Evolutionary conservation across 73 alveolate species (phyloP).

Genomic region (Paraurostyla sp.): DNA sequence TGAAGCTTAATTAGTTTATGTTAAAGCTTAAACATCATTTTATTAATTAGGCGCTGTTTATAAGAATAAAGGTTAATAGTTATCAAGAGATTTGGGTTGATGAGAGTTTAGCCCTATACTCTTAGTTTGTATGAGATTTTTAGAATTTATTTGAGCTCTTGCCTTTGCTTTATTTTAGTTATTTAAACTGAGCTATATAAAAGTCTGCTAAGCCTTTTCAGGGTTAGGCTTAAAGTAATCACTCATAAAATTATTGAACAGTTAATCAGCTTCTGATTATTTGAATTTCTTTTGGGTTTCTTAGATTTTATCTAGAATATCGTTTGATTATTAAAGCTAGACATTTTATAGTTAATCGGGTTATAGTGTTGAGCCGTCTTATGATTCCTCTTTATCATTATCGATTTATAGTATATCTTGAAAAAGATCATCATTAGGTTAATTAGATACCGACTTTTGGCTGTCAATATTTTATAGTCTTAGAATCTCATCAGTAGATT

Average conservation of each 20-base stretch:
- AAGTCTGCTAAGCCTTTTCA: neutral
- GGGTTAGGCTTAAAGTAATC: neutral
- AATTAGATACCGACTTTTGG: neutral
- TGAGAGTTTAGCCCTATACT: no score
- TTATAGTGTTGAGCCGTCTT: no score
- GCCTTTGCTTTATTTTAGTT: constrained; percentile 4
- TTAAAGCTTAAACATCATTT: no score
- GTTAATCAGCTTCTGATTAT: constrained; percentile 3
- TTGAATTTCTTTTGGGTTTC: neutral
- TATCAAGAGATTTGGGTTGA: no score
- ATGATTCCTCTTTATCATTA: neutral
- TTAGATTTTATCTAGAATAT: no score
- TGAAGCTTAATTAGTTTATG: no score
- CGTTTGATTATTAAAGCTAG: no score
- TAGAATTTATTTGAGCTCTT: no score
- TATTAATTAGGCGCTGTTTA: no score
- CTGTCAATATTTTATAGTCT: neutral
- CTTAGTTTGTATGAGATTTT: no score
- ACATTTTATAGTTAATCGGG: no score
- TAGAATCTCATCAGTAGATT: neutral
- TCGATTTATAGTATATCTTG: neutral
- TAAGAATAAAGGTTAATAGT: no score
- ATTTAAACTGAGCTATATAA: neutral
- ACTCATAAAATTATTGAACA: constrained; percentile 17
- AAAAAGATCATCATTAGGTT: neutral